Evolutionary conservation across 192 early-diverging fungal species (phyloP), one percentile per base, ranked within the genome.

Genomic region (Kickxella alabastrina): DNA sequence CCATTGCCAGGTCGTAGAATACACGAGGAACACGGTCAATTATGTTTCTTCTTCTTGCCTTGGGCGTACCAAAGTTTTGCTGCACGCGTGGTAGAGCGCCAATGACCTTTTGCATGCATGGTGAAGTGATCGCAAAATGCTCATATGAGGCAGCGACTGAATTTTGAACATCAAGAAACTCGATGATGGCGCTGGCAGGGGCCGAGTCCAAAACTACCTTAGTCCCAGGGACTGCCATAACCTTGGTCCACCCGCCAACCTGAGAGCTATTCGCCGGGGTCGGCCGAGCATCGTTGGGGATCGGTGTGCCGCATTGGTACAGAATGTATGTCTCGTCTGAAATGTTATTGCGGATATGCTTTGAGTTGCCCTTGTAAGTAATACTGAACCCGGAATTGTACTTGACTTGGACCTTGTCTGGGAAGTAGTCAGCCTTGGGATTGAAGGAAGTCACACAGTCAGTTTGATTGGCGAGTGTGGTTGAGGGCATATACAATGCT

Each of bases 261-360:
- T 47, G 72, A 14, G 60, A 42, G 34, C 61, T 68, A 26, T 52
- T 32, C 9, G 75, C 72, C 0, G 70, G 47, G 0, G 84, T 83
- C 4, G 59, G 15, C 35, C 79, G 74, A 37, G 43, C 72, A 36
- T 72, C 62, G 27, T 60, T 53, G 17, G 72, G 58, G 6, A 47
- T 34, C 13, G 82, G 79, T 15, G 86, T 85, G 46, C 86, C 85
- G 58, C 85, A 90, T 57, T 87, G 86, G 42, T 82, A 81, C 29
- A 88, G 77, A n/a, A 82, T 77, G 54, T 82, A 88, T 18, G 64
- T 76, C 18, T 77, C 75, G 34, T 79, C 77, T 18, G 70, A 59
- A 13, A 62, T 43, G 15, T 28, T 78, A 65, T 87, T 86, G 34
- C 60, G 69, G 8, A 88, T 68, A 29, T 84, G 53, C 67, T 90